A percentile compares a stretch with the other conserved stretches of the same genome.
Evolutionary conservation across 306 rosid genomes (phyloP).

Genomic region (Quercus variabilis): DNA sequence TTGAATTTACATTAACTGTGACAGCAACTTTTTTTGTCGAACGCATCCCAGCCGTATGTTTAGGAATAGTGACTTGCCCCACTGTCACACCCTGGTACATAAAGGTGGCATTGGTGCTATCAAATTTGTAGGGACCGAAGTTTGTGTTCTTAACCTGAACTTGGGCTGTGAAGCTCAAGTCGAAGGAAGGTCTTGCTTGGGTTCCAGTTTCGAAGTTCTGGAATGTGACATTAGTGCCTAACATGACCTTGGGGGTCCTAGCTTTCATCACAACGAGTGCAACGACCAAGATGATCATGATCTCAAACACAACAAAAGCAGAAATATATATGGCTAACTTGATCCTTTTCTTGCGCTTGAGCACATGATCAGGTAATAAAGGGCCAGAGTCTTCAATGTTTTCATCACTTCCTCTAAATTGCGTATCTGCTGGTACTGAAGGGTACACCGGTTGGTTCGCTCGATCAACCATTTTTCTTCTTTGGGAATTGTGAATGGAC

Average conservation of each 20-base stretch:
- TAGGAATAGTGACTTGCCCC: slow-evolving; percentile 15
- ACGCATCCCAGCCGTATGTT: slow-evolving; percentile 14
- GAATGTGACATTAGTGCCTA: too few relatives aligned
- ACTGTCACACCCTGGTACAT: slow-evolving; percentile 3
- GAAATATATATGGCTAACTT: too few relatives aligned
- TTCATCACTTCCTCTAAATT: too few relatives aligned
- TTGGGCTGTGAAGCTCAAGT: slow-evolving; percentile 25
- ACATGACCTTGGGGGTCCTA: too few relatives aligned
- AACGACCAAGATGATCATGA: too few relatives aligned
- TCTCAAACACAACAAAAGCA: too few relatives aligned
- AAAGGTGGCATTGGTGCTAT: slow-evolving; percentile 8
- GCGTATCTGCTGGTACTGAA: neutral
- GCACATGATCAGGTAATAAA: too few relatives aligned
- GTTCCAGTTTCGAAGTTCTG: neutral
- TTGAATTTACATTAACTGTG: slow-evolving; percentile 14
- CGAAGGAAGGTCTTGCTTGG: neutral
- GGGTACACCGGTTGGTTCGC: neutral
- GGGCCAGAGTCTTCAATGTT: too few relatives aligned
- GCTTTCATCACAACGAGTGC: too few relatives aligned
- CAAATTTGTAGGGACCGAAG: slow-evolving; percentile 28
- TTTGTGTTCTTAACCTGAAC: slow-evolving; percentile 23
- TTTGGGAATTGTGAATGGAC: neutral
- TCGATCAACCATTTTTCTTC: neutral
- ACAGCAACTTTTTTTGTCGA: slow-evolving; percentile 24
- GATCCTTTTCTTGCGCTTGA: too few relatives aligned